Conservation (phyloP, 176 grass and related monocot species). For the Coix lacrymajobi region DNA sequence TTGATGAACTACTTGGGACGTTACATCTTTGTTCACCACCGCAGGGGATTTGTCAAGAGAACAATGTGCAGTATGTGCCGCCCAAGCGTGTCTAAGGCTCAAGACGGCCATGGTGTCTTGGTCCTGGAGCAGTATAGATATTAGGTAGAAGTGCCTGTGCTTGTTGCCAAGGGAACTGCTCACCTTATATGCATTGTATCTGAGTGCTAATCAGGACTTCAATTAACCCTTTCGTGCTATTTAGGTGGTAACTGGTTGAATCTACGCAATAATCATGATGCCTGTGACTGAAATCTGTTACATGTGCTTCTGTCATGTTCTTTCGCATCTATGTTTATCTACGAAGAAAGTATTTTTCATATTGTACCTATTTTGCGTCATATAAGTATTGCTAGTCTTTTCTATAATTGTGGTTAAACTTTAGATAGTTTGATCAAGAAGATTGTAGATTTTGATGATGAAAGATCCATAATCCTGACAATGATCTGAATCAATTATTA, state of each 20-base stretch:
- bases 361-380: background rate
- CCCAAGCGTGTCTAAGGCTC: constrained; percentile 52
- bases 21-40: constrained; percentile 3
- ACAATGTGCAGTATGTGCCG: constrained; percentile 77
- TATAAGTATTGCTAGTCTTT: too few species aligned
- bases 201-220: background rate
- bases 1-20: background rate
- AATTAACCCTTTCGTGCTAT: background rate
- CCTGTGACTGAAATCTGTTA: background rate
- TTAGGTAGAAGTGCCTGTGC: background rate
- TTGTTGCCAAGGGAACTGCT: background rate
- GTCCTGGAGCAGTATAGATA: background rate
- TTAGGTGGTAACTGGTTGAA: background rate
- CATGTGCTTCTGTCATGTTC: background rate
- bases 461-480: background rate
- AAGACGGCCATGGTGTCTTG: background rate
- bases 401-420: background rate
- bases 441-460: background rate
- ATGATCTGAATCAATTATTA: background rate
- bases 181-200: background rate
- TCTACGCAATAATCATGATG: background rate
- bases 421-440: background rate
- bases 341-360: background rate
- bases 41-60: constrained; percentile 74
- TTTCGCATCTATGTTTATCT: background rate